Conservation (phyloP, 225 moss, liverwort and hornwort genomes). For the Bryum argenteum region DNA sequence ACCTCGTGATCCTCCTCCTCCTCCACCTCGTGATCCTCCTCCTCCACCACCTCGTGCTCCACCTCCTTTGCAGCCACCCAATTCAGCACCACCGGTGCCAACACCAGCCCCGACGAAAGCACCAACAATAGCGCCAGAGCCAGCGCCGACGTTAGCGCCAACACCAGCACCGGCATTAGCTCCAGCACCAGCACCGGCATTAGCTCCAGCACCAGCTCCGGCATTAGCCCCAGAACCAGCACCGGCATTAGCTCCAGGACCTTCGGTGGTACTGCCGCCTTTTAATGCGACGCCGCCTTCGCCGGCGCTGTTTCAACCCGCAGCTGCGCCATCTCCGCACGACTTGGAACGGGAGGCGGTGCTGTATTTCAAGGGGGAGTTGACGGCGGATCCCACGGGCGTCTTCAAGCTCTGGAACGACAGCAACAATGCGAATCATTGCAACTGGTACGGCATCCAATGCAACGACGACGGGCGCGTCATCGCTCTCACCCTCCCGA, state of each 20-base stretch:
- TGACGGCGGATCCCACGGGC: constrained; percentile 50
- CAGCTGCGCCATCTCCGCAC: constrained; percentile 1
- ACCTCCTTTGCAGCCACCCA: too few relatives aligned
- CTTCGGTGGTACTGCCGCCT: constrained; percentile 10
- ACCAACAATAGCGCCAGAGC: too few relatives aligned
- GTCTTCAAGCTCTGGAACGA: constrained; percentile 53
- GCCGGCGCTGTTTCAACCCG: constrained; percentile 19
- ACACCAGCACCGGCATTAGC: too few relatives aligned
- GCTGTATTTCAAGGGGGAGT: constrained; percentile 48
- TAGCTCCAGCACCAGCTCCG: not conserved
- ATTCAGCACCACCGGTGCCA: too few relatives aligned
- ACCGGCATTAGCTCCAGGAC: too few relatives aligned
- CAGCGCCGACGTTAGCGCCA: too few relatives aligned
- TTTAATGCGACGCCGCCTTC: constrained; percentile 11
- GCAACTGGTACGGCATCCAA: constrained; percentile 49
- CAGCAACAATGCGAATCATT: constrained; percentile 32
- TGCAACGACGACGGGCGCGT: constrained; percentile 40
- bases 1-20: too few relatives aligned
- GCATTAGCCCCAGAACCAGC: constrained; percentile 7
- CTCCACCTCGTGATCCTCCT: too few relatives aligned
- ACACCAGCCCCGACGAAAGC: too few relatives aligned
- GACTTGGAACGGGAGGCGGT: constrained; percentile 37
- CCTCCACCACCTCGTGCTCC: too few relatives aligned
- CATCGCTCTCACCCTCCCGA: constrained; percentile 31
- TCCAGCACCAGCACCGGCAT: not conserved